phyloP scores from a whole-genome alignment of 331 rosid genomes.

The Erythrophleum ivorense region DNA sequence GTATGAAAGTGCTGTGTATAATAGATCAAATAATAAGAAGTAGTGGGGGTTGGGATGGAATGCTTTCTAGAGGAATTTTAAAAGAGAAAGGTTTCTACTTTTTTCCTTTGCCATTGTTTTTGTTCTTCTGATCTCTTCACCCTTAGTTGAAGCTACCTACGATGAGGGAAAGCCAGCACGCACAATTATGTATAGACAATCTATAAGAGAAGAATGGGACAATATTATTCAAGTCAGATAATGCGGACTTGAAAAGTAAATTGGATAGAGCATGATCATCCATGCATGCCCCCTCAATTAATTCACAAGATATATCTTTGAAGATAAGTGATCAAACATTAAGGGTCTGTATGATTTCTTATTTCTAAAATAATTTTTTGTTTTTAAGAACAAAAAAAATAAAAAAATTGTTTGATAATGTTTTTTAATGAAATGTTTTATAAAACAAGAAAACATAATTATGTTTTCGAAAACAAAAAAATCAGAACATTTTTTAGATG shows the following conservation, averaged over 20 bases:
- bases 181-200: background rate
- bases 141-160: conserved; percentile 7
- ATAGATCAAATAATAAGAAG: background rate
- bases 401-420: no score
- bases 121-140: background rate
- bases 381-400: no score
- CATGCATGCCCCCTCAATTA: background rate
- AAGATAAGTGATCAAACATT: no score
- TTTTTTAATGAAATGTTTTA: no score
- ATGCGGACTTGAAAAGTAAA: background rate
- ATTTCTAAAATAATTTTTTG: no score
- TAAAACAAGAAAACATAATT: no score
- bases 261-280: conserved; percentile 11
- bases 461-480: no score
- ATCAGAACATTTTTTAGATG: no score
- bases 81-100: conserved; percentile 30
- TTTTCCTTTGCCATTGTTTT: conserved; percentile 24
- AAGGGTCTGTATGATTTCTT: no score
- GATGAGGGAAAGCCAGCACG: background rate
- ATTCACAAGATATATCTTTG: background rate
- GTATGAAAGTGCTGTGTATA: background rate
- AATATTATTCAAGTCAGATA: conserved; percentile 6
- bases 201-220: background rate
- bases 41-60: background rate
- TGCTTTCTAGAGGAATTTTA: background rate